Conservation (phyloP, 108 stramenopile genomes). For the Aurantiochytrium sp. region DNA sequence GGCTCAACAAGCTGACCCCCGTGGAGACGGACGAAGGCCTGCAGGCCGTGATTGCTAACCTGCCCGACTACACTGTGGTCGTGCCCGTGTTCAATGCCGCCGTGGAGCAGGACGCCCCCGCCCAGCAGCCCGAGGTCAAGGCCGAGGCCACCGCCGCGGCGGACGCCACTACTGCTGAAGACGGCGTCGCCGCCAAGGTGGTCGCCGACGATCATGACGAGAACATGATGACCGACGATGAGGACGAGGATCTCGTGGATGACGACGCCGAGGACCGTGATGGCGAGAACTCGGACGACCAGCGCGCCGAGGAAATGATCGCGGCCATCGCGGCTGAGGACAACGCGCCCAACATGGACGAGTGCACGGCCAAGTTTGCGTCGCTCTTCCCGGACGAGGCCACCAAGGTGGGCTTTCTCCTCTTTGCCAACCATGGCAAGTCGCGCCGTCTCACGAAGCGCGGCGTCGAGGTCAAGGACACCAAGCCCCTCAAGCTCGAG, state of each 20-base stretch:
- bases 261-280: not conserved
- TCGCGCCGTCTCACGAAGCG: not conserved
- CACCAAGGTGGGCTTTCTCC: not conserved
- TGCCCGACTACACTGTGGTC: not conserved
- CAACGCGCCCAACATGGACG: not conserved
- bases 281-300: not conserved
- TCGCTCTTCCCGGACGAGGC: not conserved
- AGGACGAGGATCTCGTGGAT: not conserved
- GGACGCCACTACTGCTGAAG: not conserved
- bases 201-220: not conserved
- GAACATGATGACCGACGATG: not conserved
- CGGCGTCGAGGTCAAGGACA: not conserved
- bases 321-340: not conserved
- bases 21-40: not conserved
- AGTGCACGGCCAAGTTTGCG: not conserved
- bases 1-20: not conserved
- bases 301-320: not conserved
- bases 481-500: not conserved
- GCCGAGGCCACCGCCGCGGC: not conserved
- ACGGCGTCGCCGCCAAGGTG: not conserved
- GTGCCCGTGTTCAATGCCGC: not conserved
- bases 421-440: not conserved
- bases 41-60: not conserved
- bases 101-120: not conserved
- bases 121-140: not conserved